Evolutionary conservation across 495 filamentous ascomycete species (phyloP).

Genomic region (Extremus antarcticus): DNA sequence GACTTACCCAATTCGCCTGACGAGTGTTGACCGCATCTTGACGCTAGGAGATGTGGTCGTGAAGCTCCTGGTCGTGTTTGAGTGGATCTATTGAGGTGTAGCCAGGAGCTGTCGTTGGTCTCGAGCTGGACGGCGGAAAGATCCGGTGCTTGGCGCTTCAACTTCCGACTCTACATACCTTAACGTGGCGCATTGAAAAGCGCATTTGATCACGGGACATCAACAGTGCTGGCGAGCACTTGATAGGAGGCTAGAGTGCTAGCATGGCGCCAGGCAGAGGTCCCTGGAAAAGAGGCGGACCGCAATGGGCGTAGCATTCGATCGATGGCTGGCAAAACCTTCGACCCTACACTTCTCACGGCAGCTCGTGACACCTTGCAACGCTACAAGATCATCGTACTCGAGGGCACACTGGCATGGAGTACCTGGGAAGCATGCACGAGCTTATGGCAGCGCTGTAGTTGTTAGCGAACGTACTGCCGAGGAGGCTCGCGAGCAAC

Average conservation of each 20-base stretch:
- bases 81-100: no score
- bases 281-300: background rate
- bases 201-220: no score
- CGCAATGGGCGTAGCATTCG: slow-evolving; percentile 14
- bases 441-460: background rate
- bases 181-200: no score
- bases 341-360: slow-evolving; percentile 14
- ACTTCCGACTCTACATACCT: no score
- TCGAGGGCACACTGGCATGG: background rate
- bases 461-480: no score
- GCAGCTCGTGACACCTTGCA: background rate
- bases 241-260: background rate
- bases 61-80: no score
- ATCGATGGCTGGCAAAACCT: slow-evolving; percentile 24
- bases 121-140: slow-evolving; percentile 5
- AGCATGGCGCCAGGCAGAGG: slow-evolving; percentile 17
- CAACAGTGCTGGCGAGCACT: background rate
- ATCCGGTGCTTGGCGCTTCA: slow-evolving; percentile 7
- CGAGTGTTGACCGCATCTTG: slow-evolving; percentile 12
- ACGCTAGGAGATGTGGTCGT: background rate
- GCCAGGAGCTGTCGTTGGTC: background rate
- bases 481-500: no score
- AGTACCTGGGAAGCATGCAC: background rate
- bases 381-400: background rate
- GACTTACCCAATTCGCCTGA: background rate